These are phyloP conservation scores for Podaxis sp. DNA, from an alignment of 768 basidiomycete species.

Conservation along the genomic window DNA sequence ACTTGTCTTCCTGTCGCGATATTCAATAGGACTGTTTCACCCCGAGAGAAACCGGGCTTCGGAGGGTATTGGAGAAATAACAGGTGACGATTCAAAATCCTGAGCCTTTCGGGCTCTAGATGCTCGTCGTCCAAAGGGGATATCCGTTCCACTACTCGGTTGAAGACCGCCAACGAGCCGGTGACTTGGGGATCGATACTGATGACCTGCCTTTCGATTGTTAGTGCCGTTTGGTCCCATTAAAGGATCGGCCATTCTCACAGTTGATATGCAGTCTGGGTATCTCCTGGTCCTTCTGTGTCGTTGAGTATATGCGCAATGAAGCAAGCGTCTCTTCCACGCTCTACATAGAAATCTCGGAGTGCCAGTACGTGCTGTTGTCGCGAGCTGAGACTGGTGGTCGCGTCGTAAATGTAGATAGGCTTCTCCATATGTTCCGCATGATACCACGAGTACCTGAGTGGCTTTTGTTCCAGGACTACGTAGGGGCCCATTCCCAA, in stretches of 20 bases:
- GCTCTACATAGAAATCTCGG: not conserved
- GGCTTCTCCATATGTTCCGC: not conserved
- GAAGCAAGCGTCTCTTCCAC: not conserved
- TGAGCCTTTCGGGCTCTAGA: not conserved
- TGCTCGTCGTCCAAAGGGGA: not conserved
- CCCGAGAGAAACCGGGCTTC: not conserved
- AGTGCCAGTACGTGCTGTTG: not conserved
- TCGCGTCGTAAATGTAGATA: not conserved
- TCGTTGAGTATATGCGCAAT: not conserved
- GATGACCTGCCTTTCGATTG: not conserved
- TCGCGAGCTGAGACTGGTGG: not conserved
- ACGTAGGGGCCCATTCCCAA: not conserved
- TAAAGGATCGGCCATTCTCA: not conserved
- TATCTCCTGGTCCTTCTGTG: not conserved
- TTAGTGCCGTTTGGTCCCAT: not conserved
- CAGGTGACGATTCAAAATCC: not conserved
- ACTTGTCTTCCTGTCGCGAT: not conserved
- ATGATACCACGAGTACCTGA: not conserved
- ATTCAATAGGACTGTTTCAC: not conserved
- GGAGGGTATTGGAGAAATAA: not conserved
- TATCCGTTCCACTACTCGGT: not conserved
- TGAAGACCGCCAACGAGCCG: not conserved
- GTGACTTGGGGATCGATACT: not conserved
- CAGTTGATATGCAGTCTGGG: not conserved
- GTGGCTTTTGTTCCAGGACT: not conserved